phyloP scores from a whole-genome alignment of 2,329 filamentous ascomycete species.

The Sporothrix protearum region DNA sequence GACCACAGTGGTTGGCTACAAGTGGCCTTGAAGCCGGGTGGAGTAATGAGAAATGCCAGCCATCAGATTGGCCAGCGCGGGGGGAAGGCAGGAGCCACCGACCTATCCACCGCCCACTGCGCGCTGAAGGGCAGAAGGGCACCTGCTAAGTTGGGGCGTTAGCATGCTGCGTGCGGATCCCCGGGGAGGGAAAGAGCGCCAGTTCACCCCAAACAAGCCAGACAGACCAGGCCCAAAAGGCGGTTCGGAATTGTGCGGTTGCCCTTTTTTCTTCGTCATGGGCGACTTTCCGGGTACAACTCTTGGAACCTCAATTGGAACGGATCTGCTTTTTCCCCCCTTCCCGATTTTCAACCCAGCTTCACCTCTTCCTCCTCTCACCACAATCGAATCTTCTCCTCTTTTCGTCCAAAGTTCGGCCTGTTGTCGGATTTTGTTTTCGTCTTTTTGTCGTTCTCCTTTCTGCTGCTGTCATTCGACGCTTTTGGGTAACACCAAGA shows the following conservation, averaged over 20 bases:
- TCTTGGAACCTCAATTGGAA: slow-evolving; percentile 7
- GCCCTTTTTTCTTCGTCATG: slow-evolving; percentile 23
- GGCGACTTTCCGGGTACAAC: slow-evolving; percentile 8
- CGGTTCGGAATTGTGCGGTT: slow-evolving; percentile 30
- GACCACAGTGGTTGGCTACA: slow-evolving; percentile 7
- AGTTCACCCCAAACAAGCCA: not conserved
- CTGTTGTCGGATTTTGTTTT: not conserved
- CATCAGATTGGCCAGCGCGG: slow-evolving; percentile 26
- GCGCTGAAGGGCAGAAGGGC: not conserved
- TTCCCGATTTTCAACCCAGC: slow-evolving; percentile 4
- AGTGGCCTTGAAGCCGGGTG: slow-evolving; percentile 10
- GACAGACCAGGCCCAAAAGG: not conserved
- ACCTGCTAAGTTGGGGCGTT: not conserved
- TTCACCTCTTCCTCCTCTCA: not conserved
- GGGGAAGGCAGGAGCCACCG: slow-evolving; percentile 1
- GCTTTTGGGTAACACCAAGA: slow-evolving; percentile 7
- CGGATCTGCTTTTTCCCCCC: not conserved
- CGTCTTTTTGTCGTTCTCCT: not conserved
- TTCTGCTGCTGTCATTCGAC: not conserved
- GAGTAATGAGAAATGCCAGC: slow-evolving; percentile 29
- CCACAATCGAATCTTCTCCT: not conserved
- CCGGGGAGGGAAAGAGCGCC: slow-evolving; percentile 11
- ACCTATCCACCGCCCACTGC: not conserved
- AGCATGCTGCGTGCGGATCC: not conserved
- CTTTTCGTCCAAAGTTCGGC: slow-evolving; percentile 6